Conservation (phyloP, 345 rosid species). For the Lagerstroemia speciosa region DNA sequence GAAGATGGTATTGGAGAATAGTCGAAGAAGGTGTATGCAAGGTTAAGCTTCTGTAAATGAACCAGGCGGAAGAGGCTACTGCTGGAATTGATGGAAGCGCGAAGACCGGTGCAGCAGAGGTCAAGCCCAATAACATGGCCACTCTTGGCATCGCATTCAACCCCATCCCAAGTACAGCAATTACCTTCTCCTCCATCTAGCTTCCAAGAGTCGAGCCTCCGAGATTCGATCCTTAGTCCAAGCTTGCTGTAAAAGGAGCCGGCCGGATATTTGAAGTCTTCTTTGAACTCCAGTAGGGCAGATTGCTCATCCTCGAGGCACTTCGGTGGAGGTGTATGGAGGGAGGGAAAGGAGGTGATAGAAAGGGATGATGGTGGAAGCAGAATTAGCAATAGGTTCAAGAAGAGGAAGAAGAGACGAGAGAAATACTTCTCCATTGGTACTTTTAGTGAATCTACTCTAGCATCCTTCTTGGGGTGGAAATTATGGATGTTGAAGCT, state of each 20-base stretch:
- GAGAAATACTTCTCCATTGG: too few relatives aligned
- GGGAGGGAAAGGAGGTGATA: not conserved
- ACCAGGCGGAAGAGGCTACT: conserved; percentile 17
- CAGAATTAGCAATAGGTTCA: not conserved
- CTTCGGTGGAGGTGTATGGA: not conserved
- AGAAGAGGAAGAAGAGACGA: not conserved
- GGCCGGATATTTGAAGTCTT: not conserved
- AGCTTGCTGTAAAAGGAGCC: not conserved
- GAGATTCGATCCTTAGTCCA: too few relatives aligned
- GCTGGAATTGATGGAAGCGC: conserved; percentile 12
- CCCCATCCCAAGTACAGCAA: conserved; percentile 7
- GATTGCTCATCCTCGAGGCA: not conserved
- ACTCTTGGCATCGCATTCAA: conserved; percentile 7
- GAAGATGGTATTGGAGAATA: conserved; percentile 11
- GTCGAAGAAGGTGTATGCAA: not conserved
- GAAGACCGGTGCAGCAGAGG: conserved; percentile 11
- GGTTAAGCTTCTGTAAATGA: conserved; percentile 11
- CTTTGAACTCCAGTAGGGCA: conserved; percentile 1
- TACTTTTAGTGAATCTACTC: too few relatives aligned
- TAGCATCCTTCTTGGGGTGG: too few relatives aligned
- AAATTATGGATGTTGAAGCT: too few relatives aligned
- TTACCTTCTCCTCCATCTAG: not conserved
- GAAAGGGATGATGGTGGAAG: not conserved
- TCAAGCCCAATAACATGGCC: conserved; percentile 15
- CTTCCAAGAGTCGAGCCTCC: not conserved